Evolutionary conservation across 305 asterid species (phyloP), one percentile per base, ranked within the genome.

Genomic region (Caryopteris hybrid): DNA sequence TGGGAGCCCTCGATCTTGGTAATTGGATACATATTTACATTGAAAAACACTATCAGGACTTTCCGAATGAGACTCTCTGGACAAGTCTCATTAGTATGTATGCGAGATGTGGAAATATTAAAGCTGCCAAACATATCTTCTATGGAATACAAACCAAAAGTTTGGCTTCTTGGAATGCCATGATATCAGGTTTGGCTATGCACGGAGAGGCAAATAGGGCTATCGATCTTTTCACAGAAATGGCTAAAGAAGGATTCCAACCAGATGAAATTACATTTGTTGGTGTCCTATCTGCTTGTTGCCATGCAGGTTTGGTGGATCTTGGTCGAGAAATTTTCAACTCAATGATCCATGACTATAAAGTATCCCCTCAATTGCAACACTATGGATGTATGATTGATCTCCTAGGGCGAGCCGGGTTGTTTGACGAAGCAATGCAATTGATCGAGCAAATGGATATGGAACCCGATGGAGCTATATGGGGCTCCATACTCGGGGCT

Each of bases 331-430:
- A 76, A 8, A 27, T 60, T 60, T 91, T 88, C 38, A 50, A 46
- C 34, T 82, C 88, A 21, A 88, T 88, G 97, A 58, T 51, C 56
- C 34, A 8, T 2, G 85, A 74, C 22, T 79, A 82, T 52, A 48
- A 58, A 1, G 55, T 77, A 38, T 34, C 77, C 5, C 94, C 94
- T 23, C 76, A 79, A 36, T 53, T 90, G 66, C 85, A 84, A 50
- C 97, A 90, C 46, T 88, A 86, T n/a, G 96, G 94, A 57, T 88
- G 93, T 34, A 78, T 88, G 84, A 76, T 86, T 27, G 95, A 86
- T 77, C 88, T 90, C 53, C 73, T 86, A 2, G 91, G 83, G 8
- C 69, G 89, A 57, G 84, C 88, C 0, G 88, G 92, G 18, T 27
- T 66, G 56, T 80, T 90, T 6, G 81, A 85, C 4, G 93, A 90